Percentiles rank a stretch among this genome's conserved stretches.
phyloP scores from a whole-genome alignment of 2,329 filamentous ascomycete species.

The Nannizziopsis arthrosporioides region DNA sequence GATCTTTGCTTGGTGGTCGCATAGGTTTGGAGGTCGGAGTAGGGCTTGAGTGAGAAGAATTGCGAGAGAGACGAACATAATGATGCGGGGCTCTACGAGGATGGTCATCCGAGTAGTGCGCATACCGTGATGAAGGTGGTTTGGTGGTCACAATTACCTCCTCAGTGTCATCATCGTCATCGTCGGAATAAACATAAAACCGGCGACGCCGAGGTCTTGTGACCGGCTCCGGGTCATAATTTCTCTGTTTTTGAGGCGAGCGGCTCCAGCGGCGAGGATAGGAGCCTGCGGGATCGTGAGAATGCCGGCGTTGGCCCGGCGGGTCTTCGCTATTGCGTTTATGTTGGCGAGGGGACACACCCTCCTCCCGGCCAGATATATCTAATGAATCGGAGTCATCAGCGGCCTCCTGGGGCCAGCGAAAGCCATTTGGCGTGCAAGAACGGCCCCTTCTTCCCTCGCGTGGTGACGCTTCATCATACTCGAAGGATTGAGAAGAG shows the following conservation, averaged over 20 bases:
- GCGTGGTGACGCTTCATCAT: background rate
- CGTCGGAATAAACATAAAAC: slow-evolving; percentile 1
- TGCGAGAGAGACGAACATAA: slow-evolving; percentile 1
- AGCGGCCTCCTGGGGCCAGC: background rate
- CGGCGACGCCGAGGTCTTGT: background rate
- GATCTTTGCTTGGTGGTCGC: slow-evolving; percentile 1
- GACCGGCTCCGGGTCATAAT: background rate
- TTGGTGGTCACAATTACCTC: background rate
- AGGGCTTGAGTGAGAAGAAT: background rate
- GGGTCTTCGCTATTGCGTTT: background rate
- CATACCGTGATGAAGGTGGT: background rate
- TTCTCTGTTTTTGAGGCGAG: background rate
- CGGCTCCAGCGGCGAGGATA: background rate
- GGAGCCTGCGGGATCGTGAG: background rate
- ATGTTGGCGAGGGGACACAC: background rate
- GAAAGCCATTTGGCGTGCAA: slow-evolving; percentile 7
- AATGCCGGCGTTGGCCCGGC: slow-evolving; percentile 2
- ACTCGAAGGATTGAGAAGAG: slow-evolving; percentile 6
- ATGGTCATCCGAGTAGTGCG: background rate
- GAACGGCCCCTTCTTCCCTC: slow-evolving; percentile 7
- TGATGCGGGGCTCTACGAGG: background rate
- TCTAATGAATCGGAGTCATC: background rate
- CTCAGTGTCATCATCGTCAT: slow-evolving; percentile 2
- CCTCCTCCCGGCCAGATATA: background rate
- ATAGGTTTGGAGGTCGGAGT: background rate